Conservation (phyloP, 2,329 filamentous ascomycete species). For the Trichoderma semiorbis region DNA sequence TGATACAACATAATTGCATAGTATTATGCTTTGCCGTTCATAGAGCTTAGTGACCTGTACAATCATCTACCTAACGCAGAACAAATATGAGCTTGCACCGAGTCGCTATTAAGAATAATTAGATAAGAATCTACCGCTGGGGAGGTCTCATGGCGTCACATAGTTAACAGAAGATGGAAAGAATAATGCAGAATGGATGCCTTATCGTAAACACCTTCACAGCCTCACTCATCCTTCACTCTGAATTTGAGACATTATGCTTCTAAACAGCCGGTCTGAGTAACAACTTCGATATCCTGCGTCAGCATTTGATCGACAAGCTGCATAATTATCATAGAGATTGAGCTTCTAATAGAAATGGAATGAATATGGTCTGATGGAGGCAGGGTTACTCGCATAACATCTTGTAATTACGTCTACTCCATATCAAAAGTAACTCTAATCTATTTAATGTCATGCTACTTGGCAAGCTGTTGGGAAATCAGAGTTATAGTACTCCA, state of each 20-base stretch:
- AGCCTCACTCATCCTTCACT: not conserved
- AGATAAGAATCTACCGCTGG: not conserved
- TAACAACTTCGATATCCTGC: not conserved
- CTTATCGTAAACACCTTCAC: not conserved
- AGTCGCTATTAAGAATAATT: not conserved
- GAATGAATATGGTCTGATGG: not conserved
- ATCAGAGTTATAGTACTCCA: not conserved
- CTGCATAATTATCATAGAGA: not conserved
- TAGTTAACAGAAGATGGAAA: not conserved
- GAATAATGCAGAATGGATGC: not conserved
- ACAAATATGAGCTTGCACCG: not conserved
- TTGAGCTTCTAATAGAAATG: not conserved
- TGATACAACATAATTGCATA: not conserved
- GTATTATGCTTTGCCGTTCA: not conserved
- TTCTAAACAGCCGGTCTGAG: not conserved
- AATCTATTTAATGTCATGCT: not conserved
- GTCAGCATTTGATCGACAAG: not conserved
- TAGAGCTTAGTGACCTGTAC: not conserved
- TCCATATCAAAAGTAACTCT: not conserved
- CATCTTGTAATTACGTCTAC: not conserved
- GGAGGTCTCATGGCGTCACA: rapidly evolving
- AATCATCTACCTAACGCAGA: not conserved
- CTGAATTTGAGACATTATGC: not conserved
- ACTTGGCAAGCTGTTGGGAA: not conserved
- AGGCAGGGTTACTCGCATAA: not conserved